phyloP scores from a whole-genome alignment of 2,329 filamentous ascomycete genomes.

The Colletotrichum nymphaeae region DNA sequence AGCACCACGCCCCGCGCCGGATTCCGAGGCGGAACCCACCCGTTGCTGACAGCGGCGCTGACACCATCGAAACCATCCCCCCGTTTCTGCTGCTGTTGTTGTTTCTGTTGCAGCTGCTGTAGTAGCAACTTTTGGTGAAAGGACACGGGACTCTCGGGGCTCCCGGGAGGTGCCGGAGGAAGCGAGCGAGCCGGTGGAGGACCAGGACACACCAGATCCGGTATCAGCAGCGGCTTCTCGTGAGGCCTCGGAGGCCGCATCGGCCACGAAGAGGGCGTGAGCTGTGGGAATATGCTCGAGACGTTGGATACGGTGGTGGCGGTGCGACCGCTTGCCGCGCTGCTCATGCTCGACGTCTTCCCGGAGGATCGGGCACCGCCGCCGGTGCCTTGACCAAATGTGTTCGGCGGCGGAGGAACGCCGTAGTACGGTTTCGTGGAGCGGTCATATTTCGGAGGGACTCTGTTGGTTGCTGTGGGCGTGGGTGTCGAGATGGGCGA shows the following conservation, averaged over 20 bases:
- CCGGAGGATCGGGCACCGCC: not conserved
- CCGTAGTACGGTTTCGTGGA: constrained; percentile 23
- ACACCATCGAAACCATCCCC: not conserved
- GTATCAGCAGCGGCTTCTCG: constrained; percentile 49
- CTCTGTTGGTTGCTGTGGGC: constrained; percentile 47
- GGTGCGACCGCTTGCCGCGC: constrained; percentile 17
- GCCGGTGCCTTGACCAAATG: not conserved
- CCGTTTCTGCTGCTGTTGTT: constrained; percentile 15
- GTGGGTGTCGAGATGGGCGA: constrained; percentile 47
- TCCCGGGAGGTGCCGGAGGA: constrained; percentile 44
- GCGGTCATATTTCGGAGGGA: constrained; percentile 48
- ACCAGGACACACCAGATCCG: constrained; percentile 49
- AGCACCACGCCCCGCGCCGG: constrained; percentile 35
- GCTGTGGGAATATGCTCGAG: not conserved
- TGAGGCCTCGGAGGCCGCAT: constrained; percentile 49
- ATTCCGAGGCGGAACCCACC: constrained; percentile 29
- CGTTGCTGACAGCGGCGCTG: constrained; percentile 34
- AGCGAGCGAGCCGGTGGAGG: constrained; percentile 60
- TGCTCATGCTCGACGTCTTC: constrained; percentile 30
- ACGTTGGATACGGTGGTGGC: constrained; percentile 11
- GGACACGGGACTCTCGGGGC: not conserved
- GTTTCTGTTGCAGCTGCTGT: constrained; percentile 7
- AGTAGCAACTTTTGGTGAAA: constrained; percentile 8
- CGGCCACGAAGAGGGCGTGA: constrained; percentile 43
- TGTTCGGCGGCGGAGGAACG: not conserved